Percentiles rank a stretch among this genome's conserved stretches.
These are phyloP conservation scores for Grigorovia yakushimaensis DNA, from an alignment of 805 yeast genomes.

Conservation along the genomic window DNA sequence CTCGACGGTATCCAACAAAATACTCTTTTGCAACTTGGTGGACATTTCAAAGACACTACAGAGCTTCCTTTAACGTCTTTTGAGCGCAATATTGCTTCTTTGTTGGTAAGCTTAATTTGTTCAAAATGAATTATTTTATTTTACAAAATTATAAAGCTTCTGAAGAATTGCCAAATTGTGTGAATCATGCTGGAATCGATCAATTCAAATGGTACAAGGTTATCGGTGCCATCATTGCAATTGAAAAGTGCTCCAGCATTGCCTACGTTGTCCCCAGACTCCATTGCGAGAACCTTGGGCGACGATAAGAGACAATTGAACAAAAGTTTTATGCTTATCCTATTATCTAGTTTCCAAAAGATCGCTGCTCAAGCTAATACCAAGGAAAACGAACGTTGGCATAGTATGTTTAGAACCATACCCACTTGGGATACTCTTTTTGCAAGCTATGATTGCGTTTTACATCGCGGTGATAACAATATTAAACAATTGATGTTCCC, in stretches of 20 bases:
- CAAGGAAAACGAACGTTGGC: conserved; percentile 64
- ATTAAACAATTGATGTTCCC: conserved; percentile 34
- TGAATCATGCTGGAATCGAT: background rate
- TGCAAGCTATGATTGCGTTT: conserved; percentile 68
- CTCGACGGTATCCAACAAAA: background rate
- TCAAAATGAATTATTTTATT: background rate
- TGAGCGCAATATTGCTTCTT: background rate
- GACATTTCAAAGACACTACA: background rate
- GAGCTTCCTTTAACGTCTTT: background rate
- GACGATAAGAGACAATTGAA: background rate
- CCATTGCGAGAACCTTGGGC: background rate
- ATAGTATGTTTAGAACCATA: conserved; percentile 56
- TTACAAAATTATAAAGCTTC: background rate
- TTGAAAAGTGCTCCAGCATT: background rate
- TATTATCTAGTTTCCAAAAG: conserved; percentile 1
- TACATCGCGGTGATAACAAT: conserved; percentile 50
- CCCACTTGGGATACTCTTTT: conserved; percentile 45
- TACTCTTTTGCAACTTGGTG: background rate
- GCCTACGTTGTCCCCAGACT: background rate
- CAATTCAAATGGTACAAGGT: background rate
- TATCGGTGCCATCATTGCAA: background rate
- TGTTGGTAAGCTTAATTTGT: background rate
- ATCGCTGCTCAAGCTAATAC: conserved; percentile 40
- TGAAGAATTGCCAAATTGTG: no score
- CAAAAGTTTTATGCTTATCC: background rate